A percentile compares a stretch with the other conserved stretches of the same genome.
These are phyloP conservation scores for Volutella citrinella DNA, from an alignment of 2,329 filamentous ascomycete species.

Conservation along the genomic window DNA sequence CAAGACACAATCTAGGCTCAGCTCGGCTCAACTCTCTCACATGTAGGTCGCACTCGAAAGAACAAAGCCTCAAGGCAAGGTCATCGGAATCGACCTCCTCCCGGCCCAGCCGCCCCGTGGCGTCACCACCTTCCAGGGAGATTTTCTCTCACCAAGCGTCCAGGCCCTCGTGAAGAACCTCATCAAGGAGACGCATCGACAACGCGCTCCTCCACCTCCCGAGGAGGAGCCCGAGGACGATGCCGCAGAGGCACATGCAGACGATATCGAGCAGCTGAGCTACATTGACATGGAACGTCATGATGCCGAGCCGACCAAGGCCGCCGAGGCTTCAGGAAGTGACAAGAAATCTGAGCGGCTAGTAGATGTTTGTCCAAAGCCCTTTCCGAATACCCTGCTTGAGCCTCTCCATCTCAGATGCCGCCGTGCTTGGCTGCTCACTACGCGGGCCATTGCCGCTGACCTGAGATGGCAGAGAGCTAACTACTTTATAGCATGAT, in stretches of 20 bases:
- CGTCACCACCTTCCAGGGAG: slow-evolving; percentile 91
- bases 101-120: slow-evolving; percentile 87
- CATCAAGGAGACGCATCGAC: slow-evolving; percentile 56
- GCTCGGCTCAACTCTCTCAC: too few species aligned
- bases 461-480: too few species aligned
- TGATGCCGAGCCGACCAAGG: too few species aligned
- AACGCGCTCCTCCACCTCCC: slow-evolving; percentile 6
- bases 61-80: slow-evolving; percentile 71
- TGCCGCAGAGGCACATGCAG: slow-evolving; percentile 9
- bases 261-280: slow-evolving; percentile 44
- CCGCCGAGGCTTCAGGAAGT: too few species aligned
- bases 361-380: slow-evolving; percentile 62
- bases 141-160: slow-evolving; percentile 78
- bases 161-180: slow-evolving; percentile 75
- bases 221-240: slow-evolving; percentile 15
- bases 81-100: slow-evolving; percentile 92
- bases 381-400: too few species aligned
- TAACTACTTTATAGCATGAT: not conserved
- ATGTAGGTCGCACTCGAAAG: slow-evolving; percentile 73
- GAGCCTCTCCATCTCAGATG: too few species aligned
- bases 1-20: too few species aligned
- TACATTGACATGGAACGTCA: slow-evolving; percentile 65
- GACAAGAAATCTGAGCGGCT: too few species aligned
- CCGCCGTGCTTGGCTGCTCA: too few species aligned
- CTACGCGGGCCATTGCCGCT: too few species aligned